Evolutionary conservation across 2,329 filamentous ascomycete genomes (phyloP).

Genomic region (Xylariomycetidae sp.): DNA sequence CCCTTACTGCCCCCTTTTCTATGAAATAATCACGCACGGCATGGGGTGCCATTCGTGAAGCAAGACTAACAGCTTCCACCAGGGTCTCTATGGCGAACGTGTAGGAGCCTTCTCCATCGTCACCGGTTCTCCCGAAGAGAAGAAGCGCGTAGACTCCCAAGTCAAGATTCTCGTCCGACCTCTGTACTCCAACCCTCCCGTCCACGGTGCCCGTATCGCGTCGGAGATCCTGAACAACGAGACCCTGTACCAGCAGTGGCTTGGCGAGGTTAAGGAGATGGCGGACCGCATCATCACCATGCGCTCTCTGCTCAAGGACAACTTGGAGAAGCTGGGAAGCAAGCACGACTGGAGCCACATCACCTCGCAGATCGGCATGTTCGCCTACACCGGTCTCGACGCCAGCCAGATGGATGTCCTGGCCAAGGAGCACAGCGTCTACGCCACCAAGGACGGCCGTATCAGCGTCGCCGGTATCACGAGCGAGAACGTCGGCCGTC

Average conservation of each 20-base stretch:
- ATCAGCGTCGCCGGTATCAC: conserved; percentile 86
- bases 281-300: conserved; percentile 98
- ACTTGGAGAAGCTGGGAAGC: conserved; percentile 91
- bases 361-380: conserved; percentile 99
- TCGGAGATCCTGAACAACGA: conserved; percentile 85
- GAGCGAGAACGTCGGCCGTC: conserved; percentile 69
- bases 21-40: no score
- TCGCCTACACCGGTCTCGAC: conserved; percentile 92
- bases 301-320: conserved; percentile 88
- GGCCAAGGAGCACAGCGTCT: conserved; percentile 94
- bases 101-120: conserved; percentile 95
- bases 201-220: conserved; percentile 93
- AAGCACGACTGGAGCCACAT: conserved; percentile 99
- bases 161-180: conserved; percentile 97
- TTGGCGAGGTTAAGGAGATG: conserved; percentile 96
- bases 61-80: neutral
- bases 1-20: neutral
- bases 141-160: conserved; percentile 93
- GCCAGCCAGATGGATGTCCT: conserved; percentile 87
- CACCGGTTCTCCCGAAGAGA: conserved; percentile 79
- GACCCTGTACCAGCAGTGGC: conserved; percentile 86
- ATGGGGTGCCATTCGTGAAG: no score
- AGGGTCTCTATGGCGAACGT: conserved; percentile 97
- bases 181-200: conserved; percentile 95
- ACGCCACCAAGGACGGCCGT: conserved; percentile 88